Base-by-base conservation (phyloP, 257 asterid genomes). In the Capsicum pubescens region DNA sequence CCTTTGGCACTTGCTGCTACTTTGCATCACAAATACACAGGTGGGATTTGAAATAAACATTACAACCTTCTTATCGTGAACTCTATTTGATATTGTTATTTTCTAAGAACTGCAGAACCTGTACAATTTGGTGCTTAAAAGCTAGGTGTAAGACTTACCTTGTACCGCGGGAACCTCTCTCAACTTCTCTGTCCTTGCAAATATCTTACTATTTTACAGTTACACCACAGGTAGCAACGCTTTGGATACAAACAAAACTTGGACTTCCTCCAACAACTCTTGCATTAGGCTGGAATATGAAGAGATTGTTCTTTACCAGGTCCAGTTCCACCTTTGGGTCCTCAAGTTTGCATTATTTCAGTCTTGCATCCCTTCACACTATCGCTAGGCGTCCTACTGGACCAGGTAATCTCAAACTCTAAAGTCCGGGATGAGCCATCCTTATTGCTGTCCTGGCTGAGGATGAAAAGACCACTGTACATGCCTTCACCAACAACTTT, bases 351-450 rank as follows among this genome's bases (percentile, higher is more conserved):
- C 60, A 52, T 52, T 32, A 52, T 15, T 32, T 54, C 15, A 26
- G 50, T 77, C 64, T 54, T 77, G 81, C 64, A 54, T 77, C 48
- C 15, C 52, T 85, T 87, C 85, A 87, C 80, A 55, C 87, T 85
- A 84, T 88, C 89, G 54, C 67, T 86, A 61, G 86, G 84, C 68
- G 44, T 76, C 88, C 87, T 84, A 76, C 89, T 93, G 64, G 97
- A 93, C 98, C 98, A 94, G 74, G 89, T 88, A 86, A 94, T 90
- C 90, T 91, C 97, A 35, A 93, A 82, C 88, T 93, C 98, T 60
- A 94, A 87, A 1, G 94, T 91, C 58, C 98, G 85, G 3, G 93
- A 82, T 48, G 94, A 74, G 77, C 90, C 88, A 32, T 93, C 94
- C 85, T 90, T 93, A 71, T 80, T 89, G 87, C 87, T 87, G 83